Base-by-base conservation (phyloP, 2,329 filamentous ascomycete species). In the Celoporthe dispersa region DNA sequence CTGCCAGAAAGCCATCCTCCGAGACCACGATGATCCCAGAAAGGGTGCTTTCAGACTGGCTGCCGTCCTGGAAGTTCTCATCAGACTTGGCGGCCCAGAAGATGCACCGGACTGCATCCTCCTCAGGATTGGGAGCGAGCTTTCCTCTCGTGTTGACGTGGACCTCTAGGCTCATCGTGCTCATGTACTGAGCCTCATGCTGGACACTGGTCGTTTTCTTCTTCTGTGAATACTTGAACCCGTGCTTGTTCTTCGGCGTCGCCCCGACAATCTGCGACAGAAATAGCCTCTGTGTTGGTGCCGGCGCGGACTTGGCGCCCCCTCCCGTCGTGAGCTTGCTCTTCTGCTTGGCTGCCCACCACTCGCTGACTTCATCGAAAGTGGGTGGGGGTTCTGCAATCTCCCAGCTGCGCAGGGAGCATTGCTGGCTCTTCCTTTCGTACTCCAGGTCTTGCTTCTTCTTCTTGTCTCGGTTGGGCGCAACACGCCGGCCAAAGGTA, bases 171-270 rank as follows among this genome's bases (percentile, higher is more conserved):
- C 94, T 97, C 93, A 99, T 94, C 25, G 92, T 94, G 74, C 93
- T 97, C 96, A 99, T 98, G 78, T 97, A 97, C 75, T 96, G 92
- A 2, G 89, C 90, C 78, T 97, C 93, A 74, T 95, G 92, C 76
- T 93, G 88, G 25, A 97, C 90, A 74, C 90, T 94, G 0, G 91
- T 92, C 1, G 90, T 90, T 74, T 90, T 88, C 72, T 87, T 86
- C 76, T 90, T 92, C 74, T 94, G 94, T 0, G 92, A 94, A 78
- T 92, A 97, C 77, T 94, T 96, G 83, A 94, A 95, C 0, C 92
- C 93, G 77, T 95, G 86, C 71, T 88, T 91, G 75, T 93, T 92
- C 77, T 87, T 92, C 66, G 95, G 94, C 0, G 95, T 98, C 0
- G 94, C 90, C 0, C 92, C 94, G 65, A 97, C 93, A 67, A 98